These are phyloP conservation scores for Botrytis squamosa DNA, from an alignment of 2,329 filamentous ascomycete genomes.

Conservation along the genomic window DNA sequence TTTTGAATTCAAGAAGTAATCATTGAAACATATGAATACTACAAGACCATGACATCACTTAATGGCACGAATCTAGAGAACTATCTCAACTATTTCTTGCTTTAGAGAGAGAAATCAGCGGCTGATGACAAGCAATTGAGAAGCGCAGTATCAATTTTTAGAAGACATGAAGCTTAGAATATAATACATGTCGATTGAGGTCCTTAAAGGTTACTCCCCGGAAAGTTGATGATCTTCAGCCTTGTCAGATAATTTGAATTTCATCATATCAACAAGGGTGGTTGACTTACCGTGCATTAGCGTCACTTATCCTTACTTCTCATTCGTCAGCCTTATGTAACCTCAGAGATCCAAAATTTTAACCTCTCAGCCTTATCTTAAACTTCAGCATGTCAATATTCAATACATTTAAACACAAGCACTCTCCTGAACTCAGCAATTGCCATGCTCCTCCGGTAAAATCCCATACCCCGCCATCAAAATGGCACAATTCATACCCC, in stretches of 20 bases:
- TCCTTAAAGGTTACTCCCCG: not conserved
- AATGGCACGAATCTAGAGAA: not conserved
- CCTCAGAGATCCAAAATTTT: slow-evolving; percentile 23
- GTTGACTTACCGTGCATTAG: not conserved
- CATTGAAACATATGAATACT: not conserved
- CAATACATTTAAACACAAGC: not conserved
- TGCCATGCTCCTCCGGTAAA: slow-evolving; percentile 26
- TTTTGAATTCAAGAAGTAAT: not conserved
- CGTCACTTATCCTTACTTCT: not conserved
- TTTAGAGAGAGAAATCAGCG: not conserved
- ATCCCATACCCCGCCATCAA: slow-evolving; percentile 11
- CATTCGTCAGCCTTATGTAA: slow-evolving; percentile 3
- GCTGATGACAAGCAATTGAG: not conserved
- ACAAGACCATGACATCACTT: not conserved
- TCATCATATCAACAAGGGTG: not conserved
- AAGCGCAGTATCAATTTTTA: not conserved
- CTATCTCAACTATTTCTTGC: not conserved
- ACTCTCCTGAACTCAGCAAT: not conserved
- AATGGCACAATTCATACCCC: slow-evolving; percentile 63
- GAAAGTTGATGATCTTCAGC: not conserved
- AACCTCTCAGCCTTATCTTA: slow-evolving; percentile 34
- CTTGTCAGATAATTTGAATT: not conserved
- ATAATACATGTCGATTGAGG: not conserved
- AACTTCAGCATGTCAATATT: slow-evolving; percentile 31
- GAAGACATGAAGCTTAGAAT: not conserved